Conservation (phyloP, 2,329 filamentous ascomycete species). For the Chrysoporthe puriensis region DNA sequence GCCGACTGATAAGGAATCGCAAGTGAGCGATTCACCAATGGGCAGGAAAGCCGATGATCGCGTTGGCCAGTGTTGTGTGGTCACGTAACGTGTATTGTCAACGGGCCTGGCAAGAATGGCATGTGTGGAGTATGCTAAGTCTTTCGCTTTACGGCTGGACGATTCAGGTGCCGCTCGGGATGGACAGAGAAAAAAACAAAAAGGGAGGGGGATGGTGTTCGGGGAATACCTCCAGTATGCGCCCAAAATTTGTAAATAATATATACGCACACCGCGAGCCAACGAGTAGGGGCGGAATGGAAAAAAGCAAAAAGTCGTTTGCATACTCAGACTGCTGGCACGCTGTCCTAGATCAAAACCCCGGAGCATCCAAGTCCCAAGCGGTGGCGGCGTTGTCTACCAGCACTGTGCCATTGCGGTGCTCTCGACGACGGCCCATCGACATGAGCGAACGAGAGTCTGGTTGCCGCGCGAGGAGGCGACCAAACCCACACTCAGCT, state of each 20-base stretch:
- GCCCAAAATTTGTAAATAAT: constrained; percentile 23
- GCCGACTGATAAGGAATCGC: background rate
- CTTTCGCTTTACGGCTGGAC: background rate
- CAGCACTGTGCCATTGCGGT: too few relatives aligned
- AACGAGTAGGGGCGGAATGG: background rate
- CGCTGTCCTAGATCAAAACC: background rate
- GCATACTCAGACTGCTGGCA: background rate
- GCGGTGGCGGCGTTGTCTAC: background rate
- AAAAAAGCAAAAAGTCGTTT: constrained; percentile 4
- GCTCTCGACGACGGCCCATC: too few relatives aligned
- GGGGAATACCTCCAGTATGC: background rate
- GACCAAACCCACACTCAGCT: too few relatives aligned
- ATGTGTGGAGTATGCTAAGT: constrained; percentile 2
- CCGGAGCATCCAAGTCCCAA: background rate
- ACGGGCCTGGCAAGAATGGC: background rate
- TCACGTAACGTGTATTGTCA: background rate
- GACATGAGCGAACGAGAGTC: too few relatives aligned
- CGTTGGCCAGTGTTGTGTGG: background rate
- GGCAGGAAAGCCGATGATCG: background rate
- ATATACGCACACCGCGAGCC: constrained; percentile 7
- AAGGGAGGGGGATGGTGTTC: background rate
- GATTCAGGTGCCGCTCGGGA: background rate
- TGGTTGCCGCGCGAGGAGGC: too few relatives aligned
- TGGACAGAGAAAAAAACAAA: too few relatives aligned
- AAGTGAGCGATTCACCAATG: background rate